phyloP scores from a whole-genome alignment of 495 filamentous ascomycete genomes.

The Talaromyces wortmannii region DNA sequence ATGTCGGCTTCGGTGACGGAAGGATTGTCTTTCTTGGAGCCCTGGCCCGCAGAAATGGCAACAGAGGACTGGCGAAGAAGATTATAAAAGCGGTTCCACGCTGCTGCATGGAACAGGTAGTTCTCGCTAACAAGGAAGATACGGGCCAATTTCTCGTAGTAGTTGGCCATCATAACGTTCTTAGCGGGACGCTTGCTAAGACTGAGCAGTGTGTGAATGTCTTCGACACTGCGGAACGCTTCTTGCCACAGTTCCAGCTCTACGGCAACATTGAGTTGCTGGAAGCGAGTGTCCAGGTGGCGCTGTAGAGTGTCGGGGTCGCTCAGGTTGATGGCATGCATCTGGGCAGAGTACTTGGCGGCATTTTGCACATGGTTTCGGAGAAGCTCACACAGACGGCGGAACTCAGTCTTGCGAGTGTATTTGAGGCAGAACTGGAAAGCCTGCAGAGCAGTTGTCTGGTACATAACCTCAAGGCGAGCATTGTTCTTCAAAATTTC shows the following conservation, averaged over 20 bases:
- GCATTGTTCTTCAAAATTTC: slow-evolving; percentile 99
- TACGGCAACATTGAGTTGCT: slow-evolving; percentile 96
- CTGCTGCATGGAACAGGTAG: slow-evolving; percentile 97
- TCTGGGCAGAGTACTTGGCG: slow-evolving; percentile 96
- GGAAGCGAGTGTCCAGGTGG: slow-evolving; percentile 95
- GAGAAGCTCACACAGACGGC: slow-evolving; percentile 92
- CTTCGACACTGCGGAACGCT: slow-evolving; percentile 96
- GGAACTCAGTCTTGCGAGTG: slow-evolving; percentile 97
- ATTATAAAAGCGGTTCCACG: slow-evolving; percentile 95
- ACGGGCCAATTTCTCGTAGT: slow-evolving; percentile 97
- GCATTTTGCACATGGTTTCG: slow-evolving; percentile 99
- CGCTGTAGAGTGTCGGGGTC: slow-evolving; percentile 95
- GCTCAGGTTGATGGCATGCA: slow-evolving; percentile 98
- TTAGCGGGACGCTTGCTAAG: slow-evolving; percentile 99
- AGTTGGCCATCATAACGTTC: slow-evolving; percentile 99
- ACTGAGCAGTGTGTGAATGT: slow-evolving; percentile 97
- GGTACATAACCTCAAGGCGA: slow-evolving; percentile 93
- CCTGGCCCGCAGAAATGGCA: slow-evolving; percentile 74
- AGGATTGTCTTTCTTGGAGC: slow-evolving; percentile 90
- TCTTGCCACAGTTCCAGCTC: slow-evolving; percentile 99
- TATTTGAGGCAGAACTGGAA: slow-evolving; percentile 99
- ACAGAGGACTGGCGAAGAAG: slow-evolving; percentile 87
- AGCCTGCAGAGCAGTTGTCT: slow-evolving; percentile 93
- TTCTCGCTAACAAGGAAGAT: slow-evolving; percentile 99
- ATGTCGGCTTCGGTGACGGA: slow-evolving; percentile 82